Evolutionary conservation across 1,139 yeast genomes (phyloP), one percentile per base, ranked within the genome.

Genomic region (Candida anutae): DNA sequence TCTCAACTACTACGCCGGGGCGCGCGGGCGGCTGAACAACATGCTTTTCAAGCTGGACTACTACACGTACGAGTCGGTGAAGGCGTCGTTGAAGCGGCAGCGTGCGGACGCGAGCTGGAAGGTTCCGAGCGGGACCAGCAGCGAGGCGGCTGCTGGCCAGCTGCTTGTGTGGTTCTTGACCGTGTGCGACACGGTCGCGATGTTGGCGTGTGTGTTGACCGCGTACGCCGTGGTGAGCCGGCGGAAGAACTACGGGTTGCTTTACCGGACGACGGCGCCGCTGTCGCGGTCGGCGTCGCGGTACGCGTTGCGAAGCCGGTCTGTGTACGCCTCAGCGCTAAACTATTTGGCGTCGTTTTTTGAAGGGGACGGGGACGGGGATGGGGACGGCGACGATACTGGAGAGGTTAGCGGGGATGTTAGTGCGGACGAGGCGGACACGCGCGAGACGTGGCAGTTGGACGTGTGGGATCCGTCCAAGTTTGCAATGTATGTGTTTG

Each of bases 361-460:
- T n/a, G n/a, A n/a, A n/a, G n/a, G n/a, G n/a, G n/a, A n/a, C n/a
- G n/a, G n/a, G n/a, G n/a, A n/a, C n/a, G n/a, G n/a, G n/a, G n/a
- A n/a, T n/a, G n/a, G n/a, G n/a, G n/a, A n/a, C n/a, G n/a, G n/a
- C n/a, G n/a, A n/a, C n/a, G n/a, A n/a, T n/a, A n/a, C n/a, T n/a
- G n/a, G n/a, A n/a, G n/a, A n/a, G n/a, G n/a, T n/a, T n/a, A n/a
- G n/a, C n/a, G n/a, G n/a, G n/a, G 32, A 37, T 15, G 36, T 47
- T 5, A 31, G 35, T 13, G 37, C 36, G 28, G 36, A 32, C 11
- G 27, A 32, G 31, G 33, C 28, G 31, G 39, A 25, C 6, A 38
- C 41, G 12, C 34, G 47, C 10, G 55, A 58, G 26, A 51, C 59
- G 12, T 79, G 79, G 73, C 70, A 70, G 29, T 46, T 80, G 27